Conservation (phyloP, 2,329 filamentous ascomycete species). For the Pseudocercospora pini-densiflorae region DNA sequence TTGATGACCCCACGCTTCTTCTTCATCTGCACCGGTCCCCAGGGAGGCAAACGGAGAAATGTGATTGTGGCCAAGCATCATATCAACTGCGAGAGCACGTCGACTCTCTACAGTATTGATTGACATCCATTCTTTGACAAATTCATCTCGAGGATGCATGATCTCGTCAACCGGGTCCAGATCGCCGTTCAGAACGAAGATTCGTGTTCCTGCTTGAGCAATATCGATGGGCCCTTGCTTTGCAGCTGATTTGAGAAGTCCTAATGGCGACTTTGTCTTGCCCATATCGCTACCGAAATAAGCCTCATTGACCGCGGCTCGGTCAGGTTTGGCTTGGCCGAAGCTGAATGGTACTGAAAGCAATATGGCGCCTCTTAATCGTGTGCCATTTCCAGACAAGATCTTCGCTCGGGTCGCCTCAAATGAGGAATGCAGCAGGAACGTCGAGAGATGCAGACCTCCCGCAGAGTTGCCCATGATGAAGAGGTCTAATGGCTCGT, state of each 20-base stretch:
- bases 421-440: slow-evolving; percentile 38
- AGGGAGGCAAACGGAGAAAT: slow-evolving; percentile 31
- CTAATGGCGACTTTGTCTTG: slow-evolving; percentile 25
- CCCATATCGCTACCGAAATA: slow-evolving; percentile 31
- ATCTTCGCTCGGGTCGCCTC: slow-evolving; percentile 27
- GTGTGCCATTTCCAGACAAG: slow-evolving; percentile 14
- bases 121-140: slow-evolving; percentile 30
- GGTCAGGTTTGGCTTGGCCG: slow-evolving; percentile 15
- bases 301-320: slow-evolving; percentile 22
- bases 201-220: slow-evolving; percentile 20
- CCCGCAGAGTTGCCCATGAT: slow-evolving; percentile 50
- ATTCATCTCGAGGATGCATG: slow-evolving; percentile 28
- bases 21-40: slow-evolving; percentile 31
- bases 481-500: slow-evolving; percentile 41
- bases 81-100: slow-evolving; percentile 29
- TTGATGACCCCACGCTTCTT: slow-evolving; percentile 35
- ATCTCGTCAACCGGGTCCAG: slow-evolving; percentile 36
- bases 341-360: slow-evolving; percentile 36
- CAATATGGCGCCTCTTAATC: slow-evolving; percentile 32
- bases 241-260: slow-evolving; percentile 27
- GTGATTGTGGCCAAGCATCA: slow-evolving; percentile 35
- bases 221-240: slow-evolving; percentile 24
- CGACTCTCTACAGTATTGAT: slow-evolving; percentile 23
- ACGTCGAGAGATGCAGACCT: slow-evolving; percentile 46
- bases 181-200: slow-evolving; percentile 32